These are phyloP conservation scores for Noccaea caerulescens DNA, from an alignment of 345 rosid species.

Conservation along the genomic window DNA sequence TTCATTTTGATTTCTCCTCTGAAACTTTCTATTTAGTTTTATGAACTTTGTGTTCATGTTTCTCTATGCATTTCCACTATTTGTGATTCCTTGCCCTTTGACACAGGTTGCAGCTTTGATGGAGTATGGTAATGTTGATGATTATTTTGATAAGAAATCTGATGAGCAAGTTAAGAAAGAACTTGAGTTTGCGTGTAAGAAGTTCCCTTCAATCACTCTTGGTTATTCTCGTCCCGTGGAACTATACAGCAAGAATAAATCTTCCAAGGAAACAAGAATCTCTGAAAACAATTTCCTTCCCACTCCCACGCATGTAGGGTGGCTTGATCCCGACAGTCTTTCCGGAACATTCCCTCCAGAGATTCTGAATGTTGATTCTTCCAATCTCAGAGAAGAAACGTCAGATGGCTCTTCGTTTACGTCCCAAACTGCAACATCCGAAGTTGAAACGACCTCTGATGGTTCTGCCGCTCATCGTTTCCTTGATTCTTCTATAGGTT, in stretches of 20 bases:
- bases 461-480: constrained; percentile 42
- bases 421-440: constrained; percentile 36
- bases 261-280: constrained; percentile 40
- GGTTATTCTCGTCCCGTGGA: constrained; percentile 66
- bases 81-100: constrained; percentile 11
- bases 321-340: constrained; percentile 53
- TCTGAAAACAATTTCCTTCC: constrained; percentile 46
- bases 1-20: background rate
- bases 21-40: background rate
- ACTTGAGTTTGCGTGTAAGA: constrained; percentile 62
- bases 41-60: constrained; percentile 20
- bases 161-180: constrained; percentile 51
- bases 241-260: constrained; percentile 55
- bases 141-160: constrained; percentile 52
- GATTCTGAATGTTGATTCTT: constrained; percentile 48
- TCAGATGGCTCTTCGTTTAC: constrained; percentile 37
- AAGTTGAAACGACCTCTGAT: constrained; percentile 48
- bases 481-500: constrained; percentile 62
- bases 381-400: constrained; percentile 46
- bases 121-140: constrained; percentile 55
- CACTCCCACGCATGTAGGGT: constrained; percentile 46
- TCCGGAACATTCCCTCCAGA: constrained; percentile 49
- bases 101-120: constrained; percentile 60
- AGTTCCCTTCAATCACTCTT: constrained; percentile 73
- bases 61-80: background rate